Evolutionary conservation across 371 early-diverging fungal genomes (phyloP), one percentile per base, ranked within the genome.

Genomic region (Rhizopus arrhizus): DNA sequence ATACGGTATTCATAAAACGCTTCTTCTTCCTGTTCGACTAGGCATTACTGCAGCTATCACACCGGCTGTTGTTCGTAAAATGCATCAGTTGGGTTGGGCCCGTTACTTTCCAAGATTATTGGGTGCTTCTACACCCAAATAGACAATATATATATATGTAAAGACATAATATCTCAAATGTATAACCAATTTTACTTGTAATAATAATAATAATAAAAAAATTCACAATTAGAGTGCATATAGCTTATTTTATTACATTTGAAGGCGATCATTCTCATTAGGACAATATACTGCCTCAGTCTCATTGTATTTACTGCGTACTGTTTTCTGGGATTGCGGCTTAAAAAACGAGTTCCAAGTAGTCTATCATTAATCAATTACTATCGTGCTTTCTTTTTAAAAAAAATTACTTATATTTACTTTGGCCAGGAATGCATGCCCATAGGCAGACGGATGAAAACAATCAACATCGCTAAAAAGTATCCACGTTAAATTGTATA

Each of bases 1-100:
- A 0, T 81, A 81, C 47, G 74, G 73, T n/a, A 81, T 81, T 31
- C 81, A 78, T 58, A 81, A 81, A 55, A 81, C 81, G 0, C 33
- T 76, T 22, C 54, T 81, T n/a, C 50, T 81, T 15, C 81, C 81
- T 51, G 61, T 81, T 16, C 65, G 81, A 56, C 46, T 81, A 10
- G 70, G 72, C 1, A 50, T 74, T n/a, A 81, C 81, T 29, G 75
- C 81, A 38, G 71, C 70, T 9, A 69, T 81, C 38, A 81, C 78
- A 9, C 81, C 78, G 9, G 71, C 73, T 12, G 52, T 78, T 55
- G 78, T 78, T 1, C 71, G 73, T 31, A 78, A 74, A 57, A 29
- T 78, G 16, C 78, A 78, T 56, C 65, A 66, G 53, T 42, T 70
- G 22, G 78, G 75, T 4, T 75, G 73, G 75, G 59, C 65, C 46